A percentile compares a stretch with the other conserved stretches of the same genome.
Evolutionary conservation across 257 asterid genomes (phyloP).

Genomic region (Solanum piurae): DNA sequence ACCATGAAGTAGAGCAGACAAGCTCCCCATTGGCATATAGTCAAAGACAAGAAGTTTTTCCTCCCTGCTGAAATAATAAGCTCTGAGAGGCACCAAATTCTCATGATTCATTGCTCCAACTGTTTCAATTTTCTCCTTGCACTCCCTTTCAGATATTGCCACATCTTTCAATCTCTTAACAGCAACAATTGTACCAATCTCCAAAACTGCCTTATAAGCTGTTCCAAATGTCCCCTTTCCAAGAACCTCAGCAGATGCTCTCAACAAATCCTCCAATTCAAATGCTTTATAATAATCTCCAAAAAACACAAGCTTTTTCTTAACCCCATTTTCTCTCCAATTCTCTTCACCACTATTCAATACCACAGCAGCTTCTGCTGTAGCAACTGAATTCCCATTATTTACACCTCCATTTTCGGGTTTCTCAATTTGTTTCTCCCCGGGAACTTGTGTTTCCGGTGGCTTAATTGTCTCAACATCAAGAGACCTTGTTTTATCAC

Average conservation of each 20-base stretch:
- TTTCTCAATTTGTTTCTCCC: background rate
- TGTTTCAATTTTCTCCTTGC: slow-evolving; percentile 56
- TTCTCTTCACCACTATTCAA: slow-evolving; percentile 14
- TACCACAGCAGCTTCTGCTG: slow-evolving; percentile 30
- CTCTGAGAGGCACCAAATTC: slow-evolving; percentile 76
- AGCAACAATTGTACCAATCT: slow-evolving; percentile 66
- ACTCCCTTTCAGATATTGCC: slow-evolving; percentile 40
- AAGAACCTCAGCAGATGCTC: slow-evolving; percentile 38
- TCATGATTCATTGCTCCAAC: slow-evolving; percentile 71
- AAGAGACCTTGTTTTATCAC: slow-evolving; percentile 31
- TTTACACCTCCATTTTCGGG: slow-evolving; percentile 25
- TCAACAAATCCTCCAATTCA: slow-evolving; percentile 32
- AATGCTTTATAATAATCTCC: slow-evolving; percentile 15
- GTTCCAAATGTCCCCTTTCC: slow-evolving; percentile 44
- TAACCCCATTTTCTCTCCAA: slow-evolving; percentile 15
- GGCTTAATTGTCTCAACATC: slow-evolving; percentile 39
- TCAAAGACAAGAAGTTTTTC: slow-evolving; percentile 89
- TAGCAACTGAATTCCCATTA: slow-evolving; percentile 27
- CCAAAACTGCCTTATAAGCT: slow-evolving; percentile 82
- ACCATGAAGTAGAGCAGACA: slow-evolving; percentile 88
- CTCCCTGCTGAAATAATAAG: slow-evolving; percentile 73
- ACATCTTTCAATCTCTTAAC: slow-evolving; percentile 91
- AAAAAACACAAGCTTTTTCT: slow-evolving; percentile 20
- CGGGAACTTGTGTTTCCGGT: slow-evolving; percentile 34
- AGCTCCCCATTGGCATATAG: slow-evolving; percentile 86